phyloP scores from a whole-genome alignment of 2,329 filamentous ascomycete species.

The Pseudogymnoascus sp. region DNA sequence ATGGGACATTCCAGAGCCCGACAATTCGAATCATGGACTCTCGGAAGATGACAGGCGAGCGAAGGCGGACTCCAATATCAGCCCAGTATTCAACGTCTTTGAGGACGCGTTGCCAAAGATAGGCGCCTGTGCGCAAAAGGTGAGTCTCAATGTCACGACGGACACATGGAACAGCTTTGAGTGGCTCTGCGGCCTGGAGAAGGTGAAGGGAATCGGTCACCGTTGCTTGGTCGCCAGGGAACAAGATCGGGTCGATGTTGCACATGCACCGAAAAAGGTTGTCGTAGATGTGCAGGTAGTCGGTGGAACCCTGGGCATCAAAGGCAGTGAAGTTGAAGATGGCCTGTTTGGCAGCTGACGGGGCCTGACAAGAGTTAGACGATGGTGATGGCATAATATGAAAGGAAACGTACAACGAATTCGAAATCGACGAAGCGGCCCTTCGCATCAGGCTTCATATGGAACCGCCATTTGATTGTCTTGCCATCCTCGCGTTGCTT shows the following conservation, averaged over 20 bases:
- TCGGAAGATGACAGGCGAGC: slow-evolving; percentile 25
- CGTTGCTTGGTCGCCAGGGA: slow-evolving; percentile 11
- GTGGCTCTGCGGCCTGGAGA: slow-evolving; percentile 20
- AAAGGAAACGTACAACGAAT: slow-evolving; percentile 19
- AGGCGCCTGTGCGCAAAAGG: slow-evolving; percentile 21
- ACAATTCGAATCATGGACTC: slow-evolving; percentile 25
- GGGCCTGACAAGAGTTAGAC: slow-evolving; percentile 7
- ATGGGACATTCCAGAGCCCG: slow-evolving; percentile 18
- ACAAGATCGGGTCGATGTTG: slow-evolving; percentile 17
- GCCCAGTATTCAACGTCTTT: slow-evolving; percentile 21
- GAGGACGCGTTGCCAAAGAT: slow-evolving; percentile 23
- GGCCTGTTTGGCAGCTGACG: background rate
- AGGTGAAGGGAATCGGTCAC: slow-evolving; percentile 20
- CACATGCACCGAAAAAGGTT: slow-evolving; percentile 25
- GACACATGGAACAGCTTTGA: slow-evolving; percentile 18
- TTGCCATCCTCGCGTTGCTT: slow-evolving; percentile 14
- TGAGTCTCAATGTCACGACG: slow-evolving; percentile 20
- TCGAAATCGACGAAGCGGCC: slow-evolving; percentile 20
- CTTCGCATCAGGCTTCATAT: slow-evolving; percentile 20
- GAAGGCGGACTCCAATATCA: slow-evolving; percentile 20
- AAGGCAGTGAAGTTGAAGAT: slow-evolving; percentile 14
- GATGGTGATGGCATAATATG: background rate
- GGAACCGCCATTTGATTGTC: slow-evolving; percentile 19
- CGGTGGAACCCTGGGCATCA: background rate
- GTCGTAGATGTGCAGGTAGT: slow-evolving; percentile 22